Conservation (phyloP, 768 basidiomycete species). For the Agaricus bisporus region DNA sequence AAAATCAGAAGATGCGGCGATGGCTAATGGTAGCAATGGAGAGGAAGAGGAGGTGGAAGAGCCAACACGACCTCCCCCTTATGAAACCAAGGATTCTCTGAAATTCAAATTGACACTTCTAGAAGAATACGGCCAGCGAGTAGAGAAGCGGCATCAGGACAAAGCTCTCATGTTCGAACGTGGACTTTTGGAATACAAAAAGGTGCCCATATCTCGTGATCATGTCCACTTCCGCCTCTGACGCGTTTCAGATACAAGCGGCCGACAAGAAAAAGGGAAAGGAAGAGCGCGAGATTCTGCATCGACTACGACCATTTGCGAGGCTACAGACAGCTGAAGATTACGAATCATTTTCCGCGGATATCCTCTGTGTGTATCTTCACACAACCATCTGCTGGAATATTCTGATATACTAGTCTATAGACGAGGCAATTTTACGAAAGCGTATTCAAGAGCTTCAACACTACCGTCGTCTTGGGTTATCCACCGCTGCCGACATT, state of each 20-base stretch:
- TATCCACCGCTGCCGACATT: constrained; percentile 81
- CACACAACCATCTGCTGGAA: not conserved
- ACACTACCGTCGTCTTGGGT: constrained; percentile 79
- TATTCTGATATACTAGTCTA: not conserved
- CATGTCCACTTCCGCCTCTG: not conserved
- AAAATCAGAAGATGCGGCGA: constrained; percentile 43
- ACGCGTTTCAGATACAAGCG: constrained; percentile 67
- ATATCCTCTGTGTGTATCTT: constrained; percentile 72
- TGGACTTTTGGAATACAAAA: constrained; percentile 89
- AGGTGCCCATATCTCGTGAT: constrained; percentile 44
- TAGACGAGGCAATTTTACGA: constrained; percentile 84
- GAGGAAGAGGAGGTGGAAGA: constrained; percentile 63
- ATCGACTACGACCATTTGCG: constrained; percentile 86
- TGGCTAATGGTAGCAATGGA: constrained; percentile 39
- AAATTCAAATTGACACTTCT: constrained; percentile 84
- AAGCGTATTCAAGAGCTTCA: constrained; percentile 91
- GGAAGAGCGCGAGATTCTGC: constrained; percentile 88
- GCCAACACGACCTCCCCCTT: constrained; percentile 63
- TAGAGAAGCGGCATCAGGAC: constrained; percentile 77
- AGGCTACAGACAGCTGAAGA: constrained; percentile 88
- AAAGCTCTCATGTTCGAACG: constrained; percentile 91
- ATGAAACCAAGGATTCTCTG: constrained; percentile 80
- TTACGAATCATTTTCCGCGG: constrained; percentile 82
- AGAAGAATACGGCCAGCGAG: constrained; percentile 86
- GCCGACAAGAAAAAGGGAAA: constrained; percentile 85